Conservation (phyloP, 2,329 filamentous ascomycete species). For the Canariomyces notabilis region DNA sequence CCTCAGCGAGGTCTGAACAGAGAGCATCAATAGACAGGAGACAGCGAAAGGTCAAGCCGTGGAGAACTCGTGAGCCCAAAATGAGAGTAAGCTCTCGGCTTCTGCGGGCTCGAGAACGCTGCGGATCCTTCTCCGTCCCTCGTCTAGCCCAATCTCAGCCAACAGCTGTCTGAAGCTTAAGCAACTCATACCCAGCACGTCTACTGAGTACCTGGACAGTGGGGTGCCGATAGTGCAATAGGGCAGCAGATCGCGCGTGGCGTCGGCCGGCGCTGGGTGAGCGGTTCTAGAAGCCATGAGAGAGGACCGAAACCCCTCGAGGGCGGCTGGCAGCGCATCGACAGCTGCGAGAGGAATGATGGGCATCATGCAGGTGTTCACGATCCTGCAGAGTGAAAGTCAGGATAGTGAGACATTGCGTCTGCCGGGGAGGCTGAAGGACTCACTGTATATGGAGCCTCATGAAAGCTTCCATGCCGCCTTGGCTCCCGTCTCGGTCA, state of each 20-base stretch:
- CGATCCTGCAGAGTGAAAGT: slow-evolving; percentile 27
- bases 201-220: not conserved
- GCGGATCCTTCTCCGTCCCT: slow-evolving; percentile 23
- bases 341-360: slow-evolving; percentile 39
- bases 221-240: slow-evolving; percentile 28
- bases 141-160: slow-evolving; percentile 3
- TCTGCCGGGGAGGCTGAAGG: not conserved
- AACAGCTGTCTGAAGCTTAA: slow-evolving; percentile 29
- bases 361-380: slow-evolving; percentile 32
- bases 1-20: not conserved
- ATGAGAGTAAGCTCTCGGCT: slow-evolving; percentile 19
- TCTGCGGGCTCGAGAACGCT: slow-evolving; percentile 22
- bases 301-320: slow-evolving; percentile 36
- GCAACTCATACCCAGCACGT: slow-evolving; percentile 32
- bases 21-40: not conserved
- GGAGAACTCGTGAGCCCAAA: slow-evolving; percentile 12
- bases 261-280: not conserved
- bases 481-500: slow-evolving; percentile 26
- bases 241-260: slow-evolving; percentile 29
- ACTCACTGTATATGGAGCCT: slow-evolving; percentile 42
- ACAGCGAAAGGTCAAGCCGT: not conserved
- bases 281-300: slow-evolving; percentile 9
- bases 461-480: slow-evolving; percentile 34
- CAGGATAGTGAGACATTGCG: not conserved
- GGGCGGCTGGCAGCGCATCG: slow-evolving; percentile 32